Percentiles rank a stretch among this genome's conserved stretches.
phyloP scores from a whole-genome alignment of 805 yeast genomes.

The Schizosaccharomyces octosporus region DNA sequence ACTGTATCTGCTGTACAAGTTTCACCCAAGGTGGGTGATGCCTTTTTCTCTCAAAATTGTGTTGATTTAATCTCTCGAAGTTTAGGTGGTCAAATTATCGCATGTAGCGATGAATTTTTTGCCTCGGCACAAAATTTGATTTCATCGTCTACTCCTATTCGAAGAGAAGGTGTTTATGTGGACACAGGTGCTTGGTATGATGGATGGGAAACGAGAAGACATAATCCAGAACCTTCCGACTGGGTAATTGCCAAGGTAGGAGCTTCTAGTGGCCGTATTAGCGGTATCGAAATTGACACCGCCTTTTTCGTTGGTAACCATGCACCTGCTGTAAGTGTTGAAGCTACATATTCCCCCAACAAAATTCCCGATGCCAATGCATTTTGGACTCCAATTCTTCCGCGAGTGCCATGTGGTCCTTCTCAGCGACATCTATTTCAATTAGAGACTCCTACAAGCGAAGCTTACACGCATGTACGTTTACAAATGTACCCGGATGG shows the following conservation, averaged over 20 bases:
- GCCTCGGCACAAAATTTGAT: conserved; percentile 76
- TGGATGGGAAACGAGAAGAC: conserved; percentile 33
- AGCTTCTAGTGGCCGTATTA: conserved; percentile 50
- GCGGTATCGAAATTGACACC: conserved; percentile 79
- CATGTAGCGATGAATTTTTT: conserved; percentile 77
- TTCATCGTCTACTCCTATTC: conserved; percentile 53
- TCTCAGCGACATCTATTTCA: conserved; percentile 62
- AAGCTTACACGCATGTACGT: conserved; percentile 43
- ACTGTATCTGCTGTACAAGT: neutral
- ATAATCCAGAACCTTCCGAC: conserved; percentile 60
- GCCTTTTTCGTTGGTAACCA: conserved; percentile 89
- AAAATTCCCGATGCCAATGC: conserved; percentile 14
- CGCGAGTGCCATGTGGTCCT: conserved; percentile 67
- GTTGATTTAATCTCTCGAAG: conserved; percentile 61
- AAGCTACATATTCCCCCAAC: conserved; percentile 20
- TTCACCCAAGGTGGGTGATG: neutral
- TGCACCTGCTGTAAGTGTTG: conserved; percentile 74
- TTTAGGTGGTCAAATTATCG: conserved; percentile 51
- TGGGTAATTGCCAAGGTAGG: conserved; percentile 73
- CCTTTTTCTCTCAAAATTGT: conserved; percentile 5
- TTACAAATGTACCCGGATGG: conserved; percentile 94
- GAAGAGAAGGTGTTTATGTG: conserved; percentile 58
- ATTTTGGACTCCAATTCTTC: conserved; percentile 47
- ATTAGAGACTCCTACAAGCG: conserved; percentile 31
- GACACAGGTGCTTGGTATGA: conserved; percentile 30